Base-by-base conservation (phyloP, 73 alveolate species). In the Stentor roeselii region DNA sequence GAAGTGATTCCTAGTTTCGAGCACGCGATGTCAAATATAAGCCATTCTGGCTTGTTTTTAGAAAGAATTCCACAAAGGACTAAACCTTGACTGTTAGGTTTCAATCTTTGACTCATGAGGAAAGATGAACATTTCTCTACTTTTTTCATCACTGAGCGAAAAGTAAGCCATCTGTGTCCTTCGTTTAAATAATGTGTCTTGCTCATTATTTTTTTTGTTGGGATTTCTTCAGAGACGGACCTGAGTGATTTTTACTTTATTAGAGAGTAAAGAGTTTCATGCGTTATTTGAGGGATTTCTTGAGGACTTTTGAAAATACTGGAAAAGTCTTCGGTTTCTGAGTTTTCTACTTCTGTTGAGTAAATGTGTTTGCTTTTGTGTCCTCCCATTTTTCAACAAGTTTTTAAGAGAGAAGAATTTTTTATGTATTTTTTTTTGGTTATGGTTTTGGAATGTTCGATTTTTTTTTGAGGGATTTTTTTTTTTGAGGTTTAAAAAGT, bases 11-110 rank as follows among this genome's bases (percentile, higher is more conserved):
- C 37, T 67, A 21, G n/a, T 1, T 32, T 67, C 50, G 37, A 21
- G 41, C 80, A 67, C 50, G 94, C 95, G 78, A 89, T 86, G 83
- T 89, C 91, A 0, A 89, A 78, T 58, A 93, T 80, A 50, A 89
- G 59, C 95, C 96, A 93, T 93, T 93, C 95, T 14, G 78, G 59
- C 82, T 94, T 82, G 88, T 91, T 93, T 89, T 83, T 93, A 6
- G 94, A 78, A 82, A 88, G 91, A 42, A 93, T 86, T 42, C 98
- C 96, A 38, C 91, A 30, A 30, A 67, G 21, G n/a, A 14, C 14
- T 0, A 32, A 27, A 58, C 84, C 87, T 83, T 87, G 82, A 82
- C 21, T 27, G 80, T 67, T 27, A 2, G 37, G 37, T 21, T 21
- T 21, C 34, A 67, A 34, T 14, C 21, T 30, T 32, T 27, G 2